These are phyloP conservation scores for Claviceps fusiformis DNA, from an alignment of 2,329 filamentous ascomycete genomes.

Conservation along the genomic window DNA sequence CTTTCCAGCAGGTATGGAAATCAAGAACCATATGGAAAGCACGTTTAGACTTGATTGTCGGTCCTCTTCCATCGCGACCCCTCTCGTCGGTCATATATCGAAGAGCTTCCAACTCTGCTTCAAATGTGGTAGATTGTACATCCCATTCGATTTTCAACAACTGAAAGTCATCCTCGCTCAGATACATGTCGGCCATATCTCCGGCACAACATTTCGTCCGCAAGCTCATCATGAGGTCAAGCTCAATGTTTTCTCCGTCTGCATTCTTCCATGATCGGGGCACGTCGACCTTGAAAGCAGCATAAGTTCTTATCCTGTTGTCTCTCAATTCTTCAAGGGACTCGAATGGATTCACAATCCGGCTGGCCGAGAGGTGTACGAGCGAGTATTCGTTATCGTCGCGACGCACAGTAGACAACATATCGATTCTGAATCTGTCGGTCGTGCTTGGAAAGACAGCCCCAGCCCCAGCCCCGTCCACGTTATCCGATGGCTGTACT, in stretches of 20 bases:
- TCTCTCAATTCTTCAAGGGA: slow-evolving; percentile 4
- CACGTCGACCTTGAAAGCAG: slow-evolving; percentile 22
- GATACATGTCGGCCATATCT: slow-evolving; percentile 7
- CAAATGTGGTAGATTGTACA: slow-evolving; percentile 14
- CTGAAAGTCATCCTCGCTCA: slow-evolving; percentile 9
- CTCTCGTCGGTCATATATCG: slow-evolving; percentile 12
- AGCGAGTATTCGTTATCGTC: slow-evolving; percentile 13
- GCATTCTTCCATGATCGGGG: slow-evolving; percentile 16
- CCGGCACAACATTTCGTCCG: slow-evolving; percentile 36
- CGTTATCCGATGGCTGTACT: slow-evolving; percentile 11
- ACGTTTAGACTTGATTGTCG: slow-evolving; percentile 10
- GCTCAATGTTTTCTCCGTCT: slow-evolving; percentile 11
- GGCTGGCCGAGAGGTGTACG: slow-evolving; percentile 11
- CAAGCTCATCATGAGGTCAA: slow-evolving; percentile 50
- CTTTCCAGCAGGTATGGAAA: slow-evolving; percentile 13
- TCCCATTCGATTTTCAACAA: slow-evolving; percentile 17
- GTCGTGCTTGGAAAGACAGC: slow-evolving; percentile 14
- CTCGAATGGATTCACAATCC: slow-evolving; percentile 20
- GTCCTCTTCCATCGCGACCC: slow-evolving; percentile 8
- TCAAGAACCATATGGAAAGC: slow-evolving; percentile 21
- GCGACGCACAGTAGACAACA: slow-evolving; percentile 11
- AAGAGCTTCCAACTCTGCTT: slow-evolving; percentile 20
- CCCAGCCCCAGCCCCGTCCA: slow-evolving; percentile 4
- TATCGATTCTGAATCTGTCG: slow-evolving; percentile 17
- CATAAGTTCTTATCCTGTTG: slow-evolving; percentile 10